Evolutionary conservation across 176 grass and related monocot genomes (phyloP).

Genomic region (Carex scoparia): DNA sequence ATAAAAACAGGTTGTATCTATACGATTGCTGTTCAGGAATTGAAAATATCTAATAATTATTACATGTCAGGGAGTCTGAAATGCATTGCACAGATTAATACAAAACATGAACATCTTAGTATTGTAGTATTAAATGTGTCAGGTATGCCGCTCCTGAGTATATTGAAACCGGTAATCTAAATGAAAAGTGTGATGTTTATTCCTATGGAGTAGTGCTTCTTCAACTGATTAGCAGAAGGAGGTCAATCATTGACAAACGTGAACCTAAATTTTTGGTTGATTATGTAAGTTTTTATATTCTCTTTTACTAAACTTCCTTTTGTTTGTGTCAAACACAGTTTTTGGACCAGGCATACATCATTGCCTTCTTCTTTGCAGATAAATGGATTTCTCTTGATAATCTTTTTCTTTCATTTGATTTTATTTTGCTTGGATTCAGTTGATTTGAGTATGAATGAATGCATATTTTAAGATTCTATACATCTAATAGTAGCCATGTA

Average conservation of each 20-base stretch:
- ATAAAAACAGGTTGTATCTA: not conserved
- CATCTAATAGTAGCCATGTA: no score
- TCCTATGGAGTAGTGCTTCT: slow-evolving; percentile 12
- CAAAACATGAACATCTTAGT: not conserved
- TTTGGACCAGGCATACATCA: not conserved
- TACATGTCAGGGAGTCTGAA: not conserved
- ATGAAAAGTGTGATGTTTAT: slow-evolving; percentile 18
- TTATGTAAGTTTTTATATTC: not conserved
- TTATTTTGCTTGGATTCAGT: not conserved
- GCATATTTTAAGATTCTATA: no score
- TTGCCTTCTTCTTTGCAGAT: not conserved
- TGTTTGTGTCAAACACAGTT: not conserved
- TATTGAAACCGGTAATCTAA: not conserved
- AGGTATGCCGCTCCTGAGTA: not conserved
- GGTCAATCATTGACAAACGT: not conserved
- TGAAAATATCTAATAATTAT: not conserved
- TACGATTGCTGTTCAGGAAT: not conserved
- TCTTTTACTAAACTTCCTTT: not conserved
- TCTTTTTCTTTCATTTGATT: not conserved
- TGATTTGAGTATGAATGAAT: not conserved
- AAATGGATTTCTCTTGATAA: not conserved
- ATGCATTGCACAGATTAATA: not conserved
- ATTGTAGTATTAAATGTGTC: not conserved
- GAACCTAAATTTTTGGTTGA: not conserved
- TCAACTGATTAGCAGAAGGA: not conserved